A percentile compares a stretch with the other conserved stretches of the same genome.
Conservation (phyloP, 495 filamentous ascomycete genomes). For the Hypoxylon lienhwacheense region DNA sequence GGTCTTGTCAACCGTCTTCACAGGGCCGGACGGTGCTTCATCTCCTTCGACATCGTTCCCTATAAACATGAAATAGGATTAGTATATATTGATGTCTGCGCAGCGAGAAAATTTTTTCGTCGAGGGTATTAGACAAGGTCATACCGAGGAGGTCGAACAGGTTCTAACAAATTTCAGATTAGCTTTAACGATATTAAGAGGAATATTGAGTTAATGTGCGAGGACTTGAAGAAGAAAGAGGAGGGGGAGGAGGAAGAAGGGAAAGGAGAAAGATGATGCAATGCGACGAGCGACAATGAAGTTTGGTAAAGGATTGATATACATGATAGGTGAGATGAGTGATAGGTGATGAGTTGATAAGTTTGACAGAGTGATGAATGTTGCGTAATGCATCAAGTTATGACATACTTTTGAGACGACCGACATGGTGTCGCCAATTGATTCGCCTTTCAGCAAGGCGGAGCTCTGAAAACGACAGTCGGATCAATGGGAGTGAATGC, state of each 20-base stretch:
- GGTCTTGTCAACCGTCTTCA: conserved; percentile 85
- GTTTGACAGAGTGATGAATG: not conserved
- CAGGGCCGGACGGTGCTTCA: conserved; percentile 74
- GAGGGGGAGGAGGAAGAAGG: not conserved
- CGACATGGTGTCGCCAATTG: conserved; percentile 60
- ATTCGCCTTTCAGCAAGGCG: conserved; percentile 54
- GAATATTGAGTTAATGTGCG: not conserved
- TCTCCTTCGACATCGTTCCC: conserved; percentile 90
- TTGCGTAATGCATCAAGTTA: not conserved
- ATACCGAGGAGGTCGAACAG: conserved; percentile 87
- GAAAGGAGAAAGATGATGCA: not conserved
- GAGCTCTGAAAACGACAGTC: conserved; percentile 40
- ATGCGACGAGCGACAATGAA: not conserved
- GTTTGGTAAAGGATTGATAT: too few relatives aligned
- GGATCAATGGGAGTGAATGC: conserved; percentile 35
- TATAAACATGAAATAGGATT: conserved; percentile 39
- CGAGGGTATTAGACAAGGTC: conserved; percentile 37
- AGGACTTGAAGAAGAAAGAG: not conserved
- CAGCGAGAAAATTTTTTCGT: conserved; percentile 35
- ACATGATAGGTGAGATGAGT: too few relatives aligned
- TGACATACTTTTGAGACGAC: conserved; percentile 63
- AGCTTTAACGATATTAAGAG: conserved; percentile 22
- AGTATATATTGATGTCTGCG: conserved; percentile 30
- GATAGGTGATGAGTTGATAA: too few relatives aligned
- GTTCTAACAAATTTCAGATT: conserved; percentile 60